phyloP scores from a whole-genome alignment of 2,329 filamentous ascomycete species.

The Exophiala viscosa region DNA sequence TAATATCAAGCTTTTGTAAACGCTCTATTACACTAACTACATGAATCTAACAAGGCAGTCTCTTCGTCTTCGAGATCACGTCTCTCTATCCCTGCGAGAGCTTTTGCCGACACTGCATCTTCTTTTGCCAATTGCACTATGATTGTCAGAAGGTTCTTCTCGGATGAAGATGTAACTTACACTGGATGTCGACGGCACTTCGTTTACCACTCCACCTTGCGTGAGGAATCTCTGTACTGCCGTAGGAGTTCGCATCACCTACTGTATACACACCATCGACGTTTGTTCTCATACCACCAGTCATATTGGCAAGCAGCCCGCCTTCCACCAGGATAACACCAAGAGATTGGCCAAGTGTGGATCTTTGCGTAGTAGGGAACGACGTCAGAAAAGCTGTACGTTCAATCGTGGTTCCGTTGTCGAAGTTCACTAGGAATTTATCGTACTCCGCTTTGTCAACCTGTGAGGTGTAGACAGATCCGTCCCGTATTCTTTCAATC shows the following conservation, averaged over 20 bases:
- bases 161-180: slow-evolving; percentile 37
- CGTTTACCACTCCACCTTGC: slow-evolving; percentile 59
- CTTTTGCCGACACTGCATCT: too few relatives aligned
- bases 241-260: slow-evolving; percentile 59
- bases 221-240: slow-evolving; percentile 59
- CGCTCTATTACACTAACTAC: too few relatives aligned
- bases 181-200: slow-evolving; percentile 55
- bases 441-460: slow-evolving; percentile 47
- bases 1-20: too few relatives aligned
- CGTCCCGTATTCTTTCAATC: slow-evolving; percentile 47
- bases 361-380: slow-evolving; percentile 48
- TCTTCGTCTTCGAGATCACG: too few relatives aligned
- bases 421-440: slow-evolving; percentile 54
- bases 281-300: slow-evolving; percentile 50
- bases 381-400: slow-evolving; percentile 53
- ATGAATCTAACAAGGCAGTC: too few relatives aligned
- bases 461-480: slow-evolving; percentile 30
- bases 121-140: too few relatives aligned
- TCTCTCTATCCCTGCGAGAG: too few relatives aligned
- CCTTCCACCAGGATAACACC: slow-evolving; percentile 47
- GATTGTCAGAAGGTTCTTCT: background rate
- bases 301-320: slow-evolving; percentile 43
- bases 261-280: slow-evolving; percentile 55
- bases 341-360: slow-evolving; percentile 42
- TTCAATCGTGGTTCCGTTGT: slow-evolving; percentile 43